Evolutionary conservation across 2,329 filamentous ascomycete genomes (phyloP), one percentile per base, ranked within the genome.

Genomic region (Hymenoscyphus fructigenus): DNA sequence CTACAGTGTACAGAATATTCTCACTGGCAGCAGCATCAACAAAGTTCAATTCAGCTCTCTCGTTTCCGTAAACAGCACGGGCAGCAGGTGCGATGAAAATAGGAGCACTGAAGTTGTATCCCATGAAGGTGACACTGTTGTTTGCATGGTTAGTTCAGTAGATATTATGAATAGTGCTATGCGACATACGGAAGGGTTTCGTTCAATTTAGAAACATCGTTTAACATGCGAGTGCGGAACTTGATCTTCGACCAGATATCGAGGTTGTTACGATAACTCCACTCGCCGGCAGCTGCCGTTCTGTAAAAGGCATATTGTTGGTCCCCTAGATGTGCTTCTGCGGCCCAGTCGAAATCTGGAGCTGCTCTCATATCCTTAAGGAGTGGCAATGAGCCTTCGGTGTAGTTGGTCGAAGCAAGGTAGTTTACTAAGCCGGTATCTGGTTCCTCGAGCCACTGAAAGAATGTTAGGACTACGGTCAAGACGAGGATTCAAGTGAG

Each of bases 221-320:
- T 69, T 4, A 83, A 72, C 26, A 82, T 74, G 0, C 80, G 75
- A 1, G 82, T 81, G 1, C 78, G 75, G 59, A 84, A 80, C 65
- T 79, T 79, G 73, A 82, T 83, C 10, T 79, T 77, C 63, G 81
- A 75, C 72, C 79, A 87, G 3, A 83, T 83, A 0, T 78, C 77
- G 64, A 81, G 77, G 64, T 87, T 87, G 66, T 85, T 84, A 34
- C 73, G 72, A 34, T 65, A 65, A 28, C 57, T 55, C 57, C 57
- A 64, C 28, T 64, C 62, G 20, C 57, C 62, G 29, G 55, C 62
- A 55, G 62, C 62, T 14, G 57, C 62, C 7, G 36, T 58, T 38
- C 62, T 36, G 12, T 58, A 64, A 15, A 50, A 57, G 7, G 62
- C 47, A 29, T 64, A 64, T 26, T 23, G 26, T 29, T 41, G 32